Evolutionary conservation across 2,329 filamentous ascomycete genomes (phyloP), one percentile per base, ranked within the genome.

Genomic region (Colletotrichum navitas): DNA sequence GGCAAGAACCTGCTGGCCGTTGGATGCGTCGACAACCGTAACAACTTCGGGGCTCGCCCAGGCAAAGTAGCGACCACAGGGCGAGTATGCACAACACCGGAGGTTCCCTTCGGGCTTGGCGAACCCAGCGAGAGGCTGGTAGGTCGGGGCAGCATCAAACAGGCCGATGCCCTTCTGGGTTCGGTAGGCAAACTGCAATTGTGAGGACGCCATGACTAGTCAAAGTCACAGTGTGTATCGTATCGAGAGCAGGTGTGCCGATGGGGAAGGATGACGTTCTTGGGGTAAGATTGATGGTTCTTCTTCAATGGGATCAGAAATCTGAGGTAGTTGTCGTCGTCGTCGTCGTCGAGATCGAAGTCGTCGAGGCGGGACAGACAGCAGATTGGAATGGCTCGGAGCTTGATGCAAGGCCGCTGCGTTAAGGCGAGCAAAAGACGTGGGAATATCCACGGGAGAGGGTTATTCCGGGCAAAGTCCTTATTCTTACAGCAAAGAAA

Each of bases 111-210:
- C 93, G 73, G 95, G 95, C 84, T 92, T 94, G 78, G 81, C 81
- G 82, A 98, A 98, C 78, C 93, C 95, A 79, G 93, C 85, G 79
- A 98, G 88, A 80, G 92, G 85, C 83, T 93, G 89, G 85, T 99
- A 99, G 80, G 92, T 89, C 73, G 96, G 96, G 76, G 91, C 93
- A 79, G 94, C 94, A 86, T 98, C 93, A 84, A 97, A 90, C 83
- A 98, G 88, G 79, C 95, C 95, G 86, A 99, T 95, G 83, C 91
- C 92, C 91, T 98, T 98, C 85, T 95, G 93, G 83, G 96, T 98
- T 85, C 96, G 94, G 89, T 93, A 97, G 84, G 94, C 94, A 91
- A 98, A 93, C 90, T 98, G 95, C 85, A 95, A 92, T 80, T 93
- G 91, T 80, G 93, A 91, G 87, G 88, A 91, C 83, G 94, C 93